Evolutionary conservation across 306 rosid species (phyloP).

Genomic region (Fagus crenata): DNA sequence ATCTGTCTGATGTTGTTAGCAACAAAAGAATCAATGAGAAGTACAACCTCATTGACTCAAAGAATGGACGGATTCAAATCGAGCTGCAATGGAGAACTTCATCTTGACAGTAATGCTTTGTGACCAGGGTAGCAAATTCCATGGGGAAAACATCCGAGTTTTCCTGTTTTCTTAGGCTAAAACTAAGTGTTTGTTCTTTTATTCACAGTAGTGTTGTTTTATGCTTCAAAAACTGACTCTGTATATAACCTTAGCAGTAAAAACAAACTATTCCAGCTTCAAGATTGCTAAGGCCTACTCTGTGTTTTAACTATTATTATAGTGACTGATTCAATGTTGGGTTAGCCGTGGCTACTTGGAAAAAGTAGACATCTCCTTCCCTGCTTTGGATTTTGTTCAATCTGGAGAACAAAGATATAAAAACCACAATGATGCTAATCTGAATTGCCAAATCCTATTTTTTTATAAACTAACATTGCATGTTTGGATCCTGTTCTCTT

Average conservation of each 20-base stretch:
- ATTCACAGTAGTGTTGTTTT: not conserved
- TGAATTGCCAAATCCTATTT: not conserved
- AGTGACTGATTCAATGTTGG: too few species aligned
- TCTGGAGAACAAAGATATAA: not conserved
- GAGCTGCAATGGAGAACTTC: conserved; percentile 91
- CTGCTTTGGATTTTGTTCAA: not conserved
- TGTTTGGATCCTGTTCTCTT: too few species aligned
- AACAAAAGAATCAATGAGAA: conserved; percentile 82
- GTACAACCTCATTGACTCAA: conserved; percentile 78
- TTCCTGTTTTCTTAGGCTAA: not conserved
- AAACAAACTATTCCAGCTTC: not conserved
- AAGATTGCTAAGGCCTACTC: not conserved
- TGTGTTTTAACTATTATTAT: not conserved
- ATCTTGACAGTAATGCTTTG: conserved; percentile 20
- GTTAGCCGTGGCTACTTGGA: too few species aligned
- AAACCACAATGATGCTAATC: not conserved
- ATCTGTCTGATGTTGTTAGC: conserved; percentile 65
- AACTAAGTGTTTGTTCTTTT: not conserved
- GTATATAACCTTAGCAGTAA: not conserved
- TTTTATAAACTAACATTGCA: too few species aligned
- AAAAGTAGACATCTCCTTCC: not conserved
- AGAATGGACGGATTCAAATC: conserved; percentile 71
- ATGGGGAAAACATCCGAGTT: not conserved
- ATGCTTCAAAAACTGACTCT: conserved; percentile 5
- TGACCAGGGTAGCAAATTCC: not conserved